Base-by-base conservation (phyloP, 352 stramenopile species). In the Globisporangium spinosum region DNA sequence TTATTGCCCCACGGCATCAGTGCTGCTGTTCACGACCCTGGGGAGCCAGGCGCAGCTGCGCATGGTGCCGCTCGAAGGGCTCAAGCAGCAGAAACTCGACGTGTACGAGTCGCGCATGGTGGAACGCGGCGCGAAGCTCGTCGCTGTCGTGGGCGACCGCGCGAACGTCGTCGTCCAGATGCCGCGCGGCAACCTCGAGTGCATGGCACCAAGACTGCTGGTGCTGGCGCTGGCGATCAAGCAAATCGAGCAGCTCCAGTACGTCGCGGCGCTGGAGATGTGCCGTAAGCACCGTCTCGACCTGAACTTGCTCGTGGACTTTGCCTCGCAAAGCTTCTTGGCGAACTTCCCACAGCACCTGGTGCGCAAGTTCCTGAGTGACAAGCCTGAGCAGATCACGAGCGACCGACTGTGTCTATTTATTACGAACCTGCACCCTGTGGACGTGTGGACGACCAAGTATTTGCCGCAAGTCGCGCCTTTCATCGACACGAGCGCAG, bases 201-300 rank as follows among this genome's bases (percentile, higher is more conserved):
- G 74, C 38, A 78, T 91, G 6, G 69, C 77, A 29, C 87, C 87
- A 9, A 75, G 84, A 5, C 58, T 91, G 29, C 63, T 95, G 35
- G 78, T 93, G 23, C 70, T 93, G 9, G 70, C 74, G 15, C 75
- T 91, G 2, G 73, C 72, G 0, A 59, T 80, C 0, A 69, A 77
- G 47, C 80, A 84, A 23, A 78, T 92, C 40, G 62, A 78, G 47
- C 54, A 65, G 17, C 65, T 60, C 9, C 62, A 82, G 58, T 89
- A 87, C 59, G 73, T 72, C 1, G 60, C 71, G 4, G 87, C 87
- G 3, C 70, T 93, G 8, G 87, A 95, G 35, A 71, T 90, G 55
- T 84, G 80, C 54, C 85, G 87, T n/a, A 85, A 85, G 38, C 87
- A 95, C 55, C 85, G 87, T 9, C 55, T 95, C 7, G 87, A 95